Evolutionary conservation across 306 rosid genomes (phyloP).

Genomic region (Vigna reflexopilosa): DNA sequence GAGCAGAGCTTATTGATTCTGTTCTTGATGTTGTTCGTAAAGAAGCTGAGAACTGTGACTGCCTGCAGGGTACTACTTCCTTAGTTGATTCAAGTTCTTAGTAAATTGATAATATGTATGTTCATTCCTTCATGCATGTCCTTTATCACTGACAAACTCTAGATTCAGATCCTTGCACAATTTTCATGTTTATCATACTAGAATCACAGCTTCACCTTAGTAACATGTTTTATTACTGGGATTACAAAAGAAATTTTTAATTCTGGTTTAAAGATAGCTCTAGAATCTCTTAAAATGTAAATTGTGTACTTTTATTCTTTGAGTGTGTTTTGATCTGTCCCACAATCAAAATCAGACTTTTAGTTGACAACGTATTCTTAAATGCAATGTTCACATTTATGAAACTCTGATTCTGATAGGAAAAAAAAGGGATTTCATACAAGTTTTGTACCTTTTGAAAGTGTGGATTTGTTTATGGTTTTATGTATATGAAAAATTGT

Average conservation of each 20-base stretch:
- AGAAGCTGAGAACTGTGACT: constrained; percentile 92
- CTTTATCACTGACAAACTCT: not conserved
- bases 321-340: not conserved
- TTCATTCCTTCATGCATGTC: not conserved
- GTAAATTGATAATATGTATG: not conserved
- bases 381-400: not conserved
- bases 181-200: not conserved
- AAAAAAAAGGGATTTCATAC: not conserved
- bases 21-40: constrained; percentile 94
- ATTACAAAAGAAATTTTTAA: not conserved
- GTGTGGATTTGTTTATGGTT: not conserved
- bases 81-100: not conserved
- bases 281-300: not conserved
- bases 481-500: not conserved
- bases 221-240: not conserved
- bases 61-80: constrained; percentile 76
- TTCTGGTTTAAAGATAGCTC: not conserved
- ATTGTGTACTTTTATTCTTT: too few relatives aligned
- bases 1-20: constrained; percentile 87
- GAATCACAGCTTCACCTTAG: not conserved
- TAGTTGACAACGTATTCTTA: not conserved
- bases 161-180: not conserved
- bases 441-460: not conserved
- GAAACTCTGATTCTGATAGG: not conserved
- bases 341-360: not conserved